Percentiles rank a stretch among this genome's conserved stretches.
These are phyloP conservation scores for Pedinophyceae sp. DNA, from an alignment of 139 green algal genomes.

Conservation along the genomic window DNA sequence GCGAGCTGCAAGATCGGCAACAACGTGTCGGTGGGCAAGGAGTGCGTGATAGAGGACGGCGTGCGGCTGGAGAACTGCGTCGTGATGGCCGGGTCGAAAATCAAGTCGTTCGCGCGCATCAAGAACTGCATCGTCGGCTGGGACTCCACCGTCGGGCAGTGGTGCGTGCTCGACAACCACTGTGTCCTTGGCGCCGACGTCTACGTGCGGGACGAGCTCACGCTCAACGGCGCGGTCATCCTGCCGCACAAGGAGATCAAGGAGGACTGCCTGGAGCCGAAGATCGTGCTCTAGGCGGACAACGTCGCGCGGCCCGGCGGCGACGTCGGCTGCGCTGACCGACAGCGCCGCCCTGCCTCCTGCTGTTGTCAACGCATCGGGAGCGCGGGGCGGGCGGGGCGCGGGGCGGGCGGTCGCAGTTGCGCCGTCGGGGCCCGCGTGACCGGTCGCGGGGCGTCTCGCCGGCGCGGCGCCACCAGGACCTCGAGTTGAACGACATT, in stretches of 20 bases:
- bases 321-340: too few species aligned
- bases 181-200: background rate
- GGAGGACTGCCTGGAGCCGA: constrained; percentile 34
- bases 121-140: constrained; percentile 83
- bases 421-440: too few species aligned
- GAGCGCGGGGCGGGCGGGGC: too few species aligned
- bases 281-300: constrained; percentile 61
- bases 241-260: constrained; percentile 93
- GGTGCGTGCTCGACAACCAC: background rate
- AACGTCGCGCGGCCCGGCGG: too few species aligned
- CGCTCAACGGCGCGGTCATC: constrained; percentile 86
- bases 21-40: constrained; percentile 75
- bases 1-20: constrained; percentile 65
- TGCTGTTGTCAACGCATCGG: too few species aligned
- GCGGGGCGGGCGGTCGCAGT: too few species aligned
- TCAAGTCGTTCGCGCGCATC: constrained; percentile 58
- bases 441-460: too few species aligned
- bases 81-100: constrained; percentile 59
- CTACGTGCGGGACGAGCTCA: constrained; percentile 59
- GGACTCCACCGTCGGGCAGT: constrained; percentile 28
- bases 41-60: constrained; percentile 72
- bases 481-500: too few species aligned
- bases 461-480: too few species aligned
- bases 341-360: too few species aligned
- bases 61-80: constrained; percentile 79